Conservation (phyloP, 805 yeast genomes). For the Ogataea corticis region DNA sequence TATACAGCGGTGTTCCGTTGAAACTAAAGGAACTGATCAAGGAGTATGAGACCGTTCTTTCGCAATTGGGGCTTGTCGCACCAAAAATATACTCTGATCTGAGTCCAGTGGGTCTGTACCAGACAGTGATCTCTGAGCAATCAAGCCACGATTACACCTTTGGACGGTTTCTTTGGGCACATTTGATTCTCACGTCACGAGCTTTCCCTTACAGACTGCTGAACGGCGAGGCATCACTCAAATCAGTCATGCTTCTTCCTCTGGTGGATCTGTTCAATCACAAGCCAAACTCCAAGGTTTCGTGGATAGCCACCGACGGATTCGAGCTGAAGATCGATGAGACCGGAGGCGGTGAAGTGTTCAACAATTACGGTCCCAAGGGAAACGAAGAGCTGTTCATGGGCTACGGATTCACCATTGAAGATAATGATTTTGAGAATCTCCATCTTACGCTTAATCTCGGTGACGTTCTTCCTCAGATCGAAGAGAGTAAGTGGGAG, state of each 20-base stretch:
- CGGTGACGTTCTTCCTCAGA: constrained; percentile 19
- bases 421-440: constrained; percentile 56
- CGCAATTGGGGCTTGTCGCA: background rate
- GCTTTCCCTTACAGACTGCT: constrained; percentile 74
- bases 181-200: constrained; percentile 69
- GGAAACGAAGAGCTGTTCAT: constrained; percentile 80
- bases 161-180: constrained; percentile 73
- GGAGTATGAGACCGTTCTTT: constrained; percentile 48
- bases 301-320: constrained; percentile 50
- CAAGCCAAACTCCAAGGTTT: constrained; percentile 55
- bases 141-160: constrained; percentile 37
- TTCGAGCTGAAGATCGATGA: constrained; percentile 17
- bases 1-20: constrained; percentile 48
- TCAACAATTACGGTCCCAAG: constrained; percentile 84
- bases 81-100: constrained; percentile 9
- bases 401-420: constrained; percentile 77
- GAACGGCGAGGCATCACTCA: constrained; percentile 23
- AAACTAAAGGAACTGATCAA: constrained; percentile 45
- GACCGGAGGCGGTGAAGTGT: constrained; percentile 44
- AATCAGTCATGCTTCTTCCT: constrained; percentile 63
- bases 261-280: constrained; percentile 81
- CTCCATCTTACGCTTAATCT: constrained; percentile 63
- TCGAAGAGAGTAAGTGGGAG: constrained; percentile 19
- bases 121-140: constrained; percentile 29
- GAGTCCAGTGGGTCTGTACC: constrained; percentile 5